Evolutionary conservation across 257 asterid genomes (phyloP), one percentile per base, ranked within the genome.

Genomic region (Salvia miltiorrhiza): DNA sequence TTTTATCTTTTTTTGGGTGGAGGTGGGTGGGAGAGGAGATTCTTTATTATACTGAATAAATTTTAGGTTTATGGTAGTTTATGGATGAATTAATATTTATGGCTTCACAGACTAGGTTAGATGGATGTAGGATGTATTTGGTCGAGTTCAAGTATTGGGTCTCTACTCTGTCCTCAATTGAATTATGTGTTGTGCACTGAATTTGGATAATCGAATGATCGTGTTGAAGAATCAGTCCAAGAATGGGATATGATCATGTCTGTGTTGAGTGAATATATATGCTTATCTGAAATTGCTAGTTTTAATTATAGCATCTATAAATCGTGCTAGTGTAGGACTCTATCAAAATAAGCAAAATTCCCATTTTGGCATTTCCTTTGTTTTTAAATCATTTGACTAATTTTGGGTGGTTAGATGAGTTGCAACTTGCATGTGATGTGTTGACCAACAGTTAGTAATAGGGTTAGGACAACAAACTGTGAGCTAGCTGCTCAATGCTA

Each of bases 371-470:
- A 33, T 33, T 33, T 33, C 30, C 39, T 33, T 4, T 33, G 39
- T 33, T 33, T 24, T 23, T 7, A 26, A 2, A 24, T 43, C 9
- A 7, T 23, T 63, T n/a, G 52, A 24, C 35, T 63, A 24, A 30
- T 61, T 26, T 28, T 0, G 58, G 16, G 33, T 19, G 58, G 32
- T 47, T 17, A 30, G 70, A n/a, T 64, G 44, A 64, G 32, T n/a
- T 64, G 44, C 43, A 54, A 54, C 61, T 54, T 54, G 61, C 19
- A 26, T 63, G 68, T 63, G 55, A 43, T 24, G 54, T 44, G 43
- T 64, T 47, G 45, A 45, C 58, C 26, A 14, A 28, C 43, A 63
- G 57, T 35, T 64, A n/a, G 41, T 54, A 2, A 16, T 50, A 11
- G 30, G 26, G 65, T 26, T 35, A 33, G 64, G 58, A 7, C 67